Evolutionary conservation across 2,329 filamentous ascomycete genomes (phyloP).

Genomic region (Cladophialophora psammophila): DNA sequence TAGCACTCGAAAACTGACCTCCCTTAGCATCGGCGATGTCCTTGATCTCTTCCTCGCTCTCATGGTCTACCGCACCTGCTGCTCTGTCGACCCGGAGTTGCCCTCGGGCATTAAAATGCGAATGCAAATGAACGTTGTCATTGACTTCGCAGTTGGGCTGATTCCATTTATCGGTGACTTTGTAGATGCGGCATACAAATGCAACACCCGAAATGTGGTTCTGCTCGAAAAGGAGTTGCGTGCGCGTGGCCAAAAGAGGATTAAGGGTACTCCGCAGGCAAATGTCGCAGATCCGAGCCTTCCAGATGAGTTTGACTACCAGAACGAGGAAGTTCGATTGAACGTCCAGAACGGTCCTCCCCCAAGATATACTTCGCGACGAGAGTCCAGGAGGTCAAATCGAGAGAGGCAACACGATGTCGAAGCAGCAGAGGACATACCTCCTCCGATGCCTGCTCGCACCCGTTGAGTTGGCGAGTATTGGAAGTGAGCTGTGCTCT

Average conservation of each 20-base stretch:
- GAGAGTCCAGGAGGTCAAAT: slow-evolving; percentile 39
- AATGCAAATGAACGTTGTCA: slow-evolving; percentile 80
- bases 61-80: slow-evolving; percentile 76
- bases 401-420: slow-evolving; percentile 42
- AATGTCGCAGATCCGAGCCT: slow-evolving; percentile 47
- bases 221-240: slow-evolving; percentile 55
- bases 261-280: slow-evolving; percentile 42
- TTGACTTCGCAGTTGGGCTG: slow-evolving; percentile 59
- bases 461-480: slow-evolving; percentile 28
- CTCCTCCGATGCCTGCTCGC: slow-evolving; percentile 36
- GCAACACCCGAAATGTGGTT: slow-evolving; percentile 57
- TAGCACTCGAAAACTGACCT: slow-evolving; percentile 25
- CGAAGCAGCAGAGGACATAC: slow-evolving; percentile 33
- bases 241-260: slow-evolving; percentile 49
- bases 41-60: slow-evolving; percentile 76
- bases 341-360: slow-evolving; percentile 35
- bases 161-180: slow-evolving; percentile 60
- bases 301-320: slow-evolving; percentile 39
- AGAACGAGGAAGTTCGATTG: slow-evolving; percentile 41
- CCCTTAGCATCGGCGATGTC: slow-evolving; percentile 73
- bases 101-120: slow-evolving; percentile 60
- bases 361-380: slow-evolving; percentile 39
- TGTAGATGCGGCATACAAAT: slow-evolving; percentile 56
- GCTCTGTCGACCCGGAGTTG: slow-evolving; percentile 78
- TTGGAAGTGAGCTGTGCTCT: not conserved